Evolutionary conservation across 225 moss, liverwort and hornwort genomes (phyloP).

Genomic region (Anthoceros angustus): DNA sequence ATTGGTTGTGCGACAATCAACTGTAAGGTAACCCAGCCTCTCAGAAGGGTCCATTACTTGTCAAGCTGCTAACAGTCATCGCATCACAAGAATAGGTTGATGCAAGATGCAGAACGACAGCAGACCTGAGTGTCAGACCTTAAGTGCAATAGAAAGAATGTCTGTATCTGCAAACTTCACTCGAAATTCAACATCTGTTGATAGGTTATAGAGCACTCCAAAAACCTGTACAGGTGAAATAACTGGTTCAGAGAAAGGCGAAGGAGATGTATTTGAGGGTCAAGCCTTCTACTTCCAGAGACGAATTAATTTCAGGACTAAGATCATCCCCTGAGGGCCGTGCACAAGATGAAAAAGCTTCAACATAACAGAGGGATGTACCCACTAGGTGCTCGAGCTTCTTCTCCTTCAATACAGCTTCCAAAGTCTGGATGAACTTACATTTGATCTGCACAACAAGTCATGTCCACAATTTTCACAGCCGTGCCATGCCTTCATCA

Average conservation of each 20-base stretch:
- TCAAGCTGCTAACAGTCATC: neutral
- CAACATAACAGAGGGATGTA: neutral
- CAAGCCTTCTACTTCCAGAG: neutral
- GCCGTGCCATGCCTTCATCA: neutral
- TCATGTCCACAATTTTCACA: neutral
- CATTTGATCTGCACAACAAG: slow-evolving; percentile 21
- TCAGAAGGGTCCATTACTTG: neutral
- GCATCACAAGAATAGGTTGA: neutral
- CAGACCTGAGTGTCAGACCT: neutral
- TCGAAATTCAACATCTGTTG: neutral
- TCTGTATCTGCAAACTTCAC: neutral
- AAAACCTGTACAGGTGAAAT: neutral
- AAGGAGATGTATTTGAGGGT: neutral
- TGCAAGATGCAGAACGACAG: neutral
- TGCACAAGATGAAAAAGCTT: neutral
- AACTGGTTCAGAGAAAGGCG: too few relatives aligned
- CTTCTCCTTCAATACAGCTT: slow-evolving; percentile 26
- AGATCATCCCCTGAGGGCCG: neutral
- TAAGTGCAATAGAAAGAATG: neutral
- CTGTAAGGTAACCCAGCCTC: neutral
- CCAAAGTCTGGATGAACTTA: slow-evolving; percentile 25
- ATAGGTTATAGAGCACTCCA: neutral
- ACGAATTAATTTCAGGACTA: neutral
- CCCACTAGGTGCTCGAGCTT: slow-evolving; percentile 38
- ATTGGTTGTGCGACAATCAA: neutral